Percentiles rank a stretch among this genome's conserved stretches.
phyloP scores from a whole-genome alignment of 2,329 filamentous ascomycete species.

The Trichoderma asperellum region DNA sequence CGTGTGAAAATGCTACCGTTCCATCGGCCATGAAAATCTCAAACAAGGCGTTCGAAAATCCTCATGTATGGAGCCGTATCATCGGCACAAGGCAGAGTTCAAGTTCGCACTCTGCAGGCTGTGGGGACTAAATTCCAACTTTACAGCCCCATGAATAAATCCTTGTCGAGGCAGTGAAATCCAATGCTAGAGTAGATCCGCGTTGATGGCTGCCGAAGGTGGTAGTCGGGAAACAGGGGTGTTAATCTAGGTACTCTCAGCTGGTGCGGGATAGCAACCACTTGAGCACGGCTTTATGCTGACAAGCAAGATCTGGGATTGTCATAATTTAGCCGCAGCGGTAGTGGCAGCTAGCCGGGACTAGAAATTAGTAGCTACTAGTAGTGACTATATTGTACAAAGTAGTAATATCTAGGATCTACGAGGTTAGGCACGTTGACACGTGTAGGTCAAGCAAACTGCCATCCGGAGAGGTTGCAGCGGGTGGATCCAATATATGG shows the following conservation, averaged over 20 bases:
- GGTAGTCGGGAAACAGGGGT: neutral
- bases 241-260: neutral
- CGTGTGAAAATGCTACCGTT: neutral
- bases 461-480: neutral
- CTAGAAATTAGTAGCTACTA: neutral
- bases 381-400: neutral
- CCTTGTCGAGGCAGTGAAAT: neutral
- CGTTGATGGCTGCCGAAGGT: neutral
- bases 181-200: neutral
- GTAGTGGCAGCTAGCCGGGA: neutral
- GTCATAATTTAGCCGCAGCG: neutral
- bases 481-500: neutral
- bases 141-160: neutral
- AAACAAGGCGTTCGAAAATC: neutral
- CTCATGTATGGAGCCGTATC: neutral
- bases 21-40: neutral
- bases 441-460: neutral
- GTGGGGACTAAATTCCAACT: neutral
- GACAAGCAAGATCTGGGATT: neutral
- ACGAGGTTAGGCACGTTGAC: neutral
- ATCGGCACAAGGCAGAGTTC: neutral
- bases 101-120: neutral
- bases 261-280: neutral
- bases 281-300: neutral
- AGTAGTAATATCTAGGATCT: neutral